Evolutionary conservation across 768 basidiomycete genomes (phyloP).

Genomic region (Tylopilus cervinicoccineus): DNA sequence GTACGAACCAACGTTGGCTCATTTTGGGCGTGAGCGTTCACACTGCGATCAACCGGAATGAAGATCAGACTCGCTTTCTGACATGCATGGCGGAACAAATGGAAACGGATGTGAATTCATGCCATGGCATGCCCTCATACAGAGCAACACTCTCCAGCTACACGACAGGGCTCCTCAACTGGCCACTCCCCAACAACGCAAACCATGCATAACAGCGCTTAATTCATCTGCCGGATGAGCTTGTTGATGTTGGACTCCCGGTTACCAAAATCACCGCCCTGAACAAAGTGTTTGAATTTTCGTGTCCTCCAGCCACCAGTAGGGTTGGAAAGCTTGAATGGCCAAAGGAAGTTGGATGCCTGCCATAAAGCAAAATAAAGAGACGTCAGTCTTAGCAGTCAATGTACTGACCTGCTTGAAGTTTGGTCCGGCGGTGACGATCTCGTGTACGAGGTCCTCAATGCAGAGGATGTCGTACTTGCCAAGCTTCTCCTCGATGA

Average conservation of each 20-base stretch:
- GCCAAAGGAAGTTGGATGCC: slow-evolving; percentile 98
- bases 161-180: not conserved
- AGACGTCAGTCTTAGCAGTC: not conserved
- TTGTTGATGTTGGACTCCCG: slow-evolving; percentile 97
- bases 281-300: slow-evolving; percentile 96
- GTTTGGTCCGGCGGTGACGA: slow-evolving; percentile 92
- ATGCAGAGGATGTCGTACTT: slow-evolving; percentile 95
- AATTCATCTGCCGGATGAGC: slow-evolving; percentile 95
- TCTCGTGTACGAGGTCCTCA: slow-evolving; percentile 97
- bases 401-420: slow-evolving; percentile 85
- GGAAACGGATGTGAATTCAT: slow-evolving; percentile 24
- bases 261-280: slow-evolving; percentile 98
- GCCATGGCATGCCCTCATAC: slow-evolving; percentile 31
- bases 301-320: slow-evolving; percentile 96
- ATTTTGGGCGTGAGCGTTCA: no score
- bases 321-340: slow-evolving; percentile 99
- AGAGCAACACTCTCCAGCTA: slow-evolving; percentile 11
- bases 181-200: slow-evolving; percentile 4
- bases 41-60: not conserved
- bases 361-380: slow-evolving; percentile 21
- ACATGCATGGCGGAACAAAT: slow-evolving; percentile 26
- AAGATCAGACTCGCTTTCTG: slow-evolving; percentile 25
- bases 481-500: slow-evolving; percentile 89
- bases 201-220: slow-evolving; percentile 16
- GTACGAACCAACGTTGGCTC: no score